These are phyloP conservation scores for Phytopythium boreale DNA, from an alignment of 352 stramenopile genomes.

Conservation along the genomic window DNA sequence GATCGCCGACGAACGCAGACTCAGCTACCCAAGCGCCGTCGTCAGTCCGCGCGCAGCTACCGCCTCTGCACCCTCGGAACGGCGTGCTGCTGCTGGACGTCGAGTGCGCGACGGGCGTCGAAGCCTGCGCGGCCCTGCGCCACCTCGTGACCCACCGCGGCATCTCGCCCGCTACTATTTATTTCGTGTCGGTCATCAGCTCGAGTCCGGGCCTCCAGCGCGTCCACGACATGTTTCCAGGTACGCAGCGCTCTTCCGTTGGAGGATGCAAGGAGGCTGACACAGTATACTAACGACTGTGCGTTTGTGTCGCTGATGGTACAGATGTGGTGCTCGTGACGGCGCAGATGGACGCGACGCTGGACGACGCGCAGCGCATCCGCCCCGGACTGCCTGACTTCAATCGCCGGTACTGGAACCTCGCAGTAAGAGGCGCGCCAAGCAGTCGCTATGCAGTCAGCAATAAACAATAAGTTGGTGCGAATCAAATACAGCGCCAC, in stretches of 20 bases:
- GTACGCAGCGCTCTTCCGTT: slow-evolving; percentile 19
- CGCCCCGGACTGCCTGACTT: slow-evolving; percentile 37
- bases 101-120: slow-evolving; percentile 38
- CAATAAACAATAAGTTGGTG: not conserved
- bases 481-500: not conserved
- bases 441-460: not conserved
- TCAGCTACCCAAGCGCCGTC: slow-evolving; percentile 8
- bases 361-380: slow-evolving; percentile 34
- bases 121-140: slow-evolving; percentile 33
- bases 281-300: not conserved
- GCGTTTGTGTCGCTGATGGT: not conserved
- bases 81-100: slow-evolving; percentile 40
- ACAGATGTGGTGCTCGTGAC: slow-evolving; percentile 39
- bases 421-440: not conserved
- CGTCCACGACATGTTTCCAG: slow-evolving; percentile 43
- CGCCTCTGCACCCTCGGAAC: slow-evolving; percentile 19
- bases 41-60: slow-evolving; percentile 25
- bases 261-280: no score
- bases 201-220: slow-evolving; percentile 35
- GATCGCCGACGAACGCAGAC: slow-evolving; percentile 11
- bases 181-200: slow-evolving; percentile 51
- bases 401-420: slow-evolving; percentile 38
- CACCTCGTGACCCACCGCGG: slow-evolving; percentile 30
- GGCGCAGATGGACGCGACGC: slow-evolving; percentile 36
- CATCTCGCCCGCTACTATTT: slow-evolving; percentile 37